Percentiles rank a stretch among this genome's conserved stretches.
These are phyloP conservation scores for Clonostachys rhizophaga DNA, from an alignment of 2,329 filamentous ascomycete genomes.

Conservation along the genomic window DNA sequence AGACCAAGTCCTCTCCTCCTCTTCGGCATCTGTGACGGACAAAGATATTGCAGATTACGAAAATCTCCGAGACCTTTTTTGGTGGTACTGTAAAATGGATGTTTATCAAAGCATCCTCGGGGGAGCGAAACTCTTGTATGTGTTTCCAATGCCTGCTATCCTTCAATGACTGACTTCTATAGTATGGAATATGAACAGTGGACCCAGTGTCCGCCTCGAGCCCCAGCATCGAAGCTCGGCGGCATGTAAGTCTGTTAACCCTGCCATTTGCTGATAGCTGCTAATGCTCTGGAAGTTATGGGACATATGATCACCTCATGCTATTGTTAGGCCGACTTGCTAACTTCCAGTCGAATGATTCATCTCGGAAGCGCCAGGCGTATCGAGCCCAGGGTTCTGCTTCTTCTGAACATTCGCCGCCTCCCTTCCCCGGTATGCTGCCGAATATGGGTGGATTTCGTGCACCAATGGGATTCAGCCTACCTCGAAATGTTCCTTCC, in stretches of 20 bases:
- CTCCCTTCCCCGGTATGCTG: conserved; percentile 52
- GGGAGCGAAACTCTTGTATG: conserved; percentile 80
- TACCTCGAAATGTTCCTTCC: conserved; percentile 38
- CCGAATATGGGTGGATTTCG: conserved; percentile 44
- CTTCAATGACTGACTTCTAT: conserved; percentile 10
- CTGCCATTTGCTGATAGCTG: conserved; percentile 13
- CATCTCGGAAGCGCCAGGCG: conserved; percentile 70
- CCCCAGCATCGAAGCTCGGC: conserved; percentile 70
- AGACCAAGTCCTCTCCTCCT: conserved; percentile 23
- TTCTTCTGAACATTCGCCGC: conserved; percentile 17
- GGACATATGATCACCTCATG: conserved; percentile 83
- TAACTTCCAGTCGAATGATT: conserved; percentile 73
- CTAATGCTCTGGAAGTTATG: conserved; percentile 52
- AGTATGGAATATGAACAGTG: conserved; percentile 78
- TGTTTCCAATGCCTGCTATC: conserved; percentile 9
- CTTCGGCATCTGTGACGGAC: conserved; percentile 13
- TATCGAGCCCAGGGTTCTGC: conserved; percentile 24
- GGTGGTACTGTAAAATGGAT: conserved; percentile 97
- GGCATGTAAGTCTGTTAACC: conserved; percentile 50
- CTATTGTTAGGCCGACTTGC: conserved; percentile 76
- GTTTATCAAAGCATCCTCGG: conserved; percentile 86
- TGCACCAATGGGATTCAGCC: conserved; percentile 50
- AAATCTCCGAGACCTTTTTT: conserved; percentile 80
- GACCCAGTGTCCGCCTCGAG: conserved; percentile 84
- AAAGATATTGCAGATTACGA: conserved; percentile 76